A percentile compares a stretch with the other conserved stretches of the same genome.
Evolutionary conservation across 2,329 filamentous ascomycete species (phyloP).

Genomic region (Fusarium hostae): DNA sequence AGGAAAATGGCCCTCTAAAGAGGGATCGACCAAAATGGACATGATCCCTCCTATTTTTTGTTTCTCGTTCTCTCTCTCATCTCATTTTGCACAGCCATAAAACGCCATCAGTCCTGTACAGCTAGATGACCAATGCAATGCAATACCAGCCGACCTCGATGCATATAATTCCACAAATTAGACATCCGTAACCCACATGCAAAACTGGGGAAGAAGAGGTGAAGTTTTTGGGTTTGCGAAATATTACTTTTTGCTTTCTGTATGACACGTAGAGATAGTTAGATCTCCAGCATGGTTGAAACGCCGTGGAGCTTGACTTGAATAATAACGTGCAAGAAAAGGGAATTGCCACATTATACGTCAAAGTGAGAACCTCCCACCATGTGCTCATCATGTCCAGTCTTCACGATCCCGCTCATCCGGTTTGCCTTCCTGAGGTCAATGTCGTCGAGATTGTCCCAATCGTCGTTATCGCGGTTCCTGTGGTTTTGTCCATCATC

Average conservation of each 20-base stretch:
- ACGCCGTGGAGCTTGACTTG: constrained; percentile 39
- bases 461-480: constrained; percentile 58
- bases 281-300: constrained; percentile 41
- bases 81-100: constrained; percentile 42
- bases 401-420: constrained; percentile 73
- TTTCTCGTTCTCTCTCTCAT: constrained; percentile 9
- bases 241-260: constrained; percentile 46
- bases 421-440: constrained; percentile 64
- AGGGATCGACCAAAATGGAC: constrained; percentile 7
- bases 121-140: constrained; percentile 46
- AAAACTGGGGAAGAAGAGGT: constrained; percentile 20
- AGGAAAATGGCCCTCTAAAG: constrained; percentile 14
- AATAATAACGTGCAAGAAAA: constrained; percentile 30
- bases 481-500: constrained; percentile 61
- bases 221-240: constrained; percentile 34
- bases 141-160: constrained; percentile 45
- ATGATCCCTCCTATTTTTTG: constrained; percentile 15
- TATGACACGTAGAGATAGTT: constrained; percentile 39
- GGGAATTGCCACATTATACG: constrained; percentile 56
- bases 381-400: constrained; percentile 70
- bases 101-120: constrained; percentile 46
- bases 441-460: constrained; percentile 68
- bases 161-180: constrained; percentile 51
- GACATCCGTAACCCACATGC: constrained; percentile 43
- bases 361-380: constrained; percentile 73